A percentile compares a stretch with the other conserved stretches of the same genome.
phyloP scores from a whole-genome alignment of 495 filamentous ascomycete species.

The Oidiodendron maius region DNA sequence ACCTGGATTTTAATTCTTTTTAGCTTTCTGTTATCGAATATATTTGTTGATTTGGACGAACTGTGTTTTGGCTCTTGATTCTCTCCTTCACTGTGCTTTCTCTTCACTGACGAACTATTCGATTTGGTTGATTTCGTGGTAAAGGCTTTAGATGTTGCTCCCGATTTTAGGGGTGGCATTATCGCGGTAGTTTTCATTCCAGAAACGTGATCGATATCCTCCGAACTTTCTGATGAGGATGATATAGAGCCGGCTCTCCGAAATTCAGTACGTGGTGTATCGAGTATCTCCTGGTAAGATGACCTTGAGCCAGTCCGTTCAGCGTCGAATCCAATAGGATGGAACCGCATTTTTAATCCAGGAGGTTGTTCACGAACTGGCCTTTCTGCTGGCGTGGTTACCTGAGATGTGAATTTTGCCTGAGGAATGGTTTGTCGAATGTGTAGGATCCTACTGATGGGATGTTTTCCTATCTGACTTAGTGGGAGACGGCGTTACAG shows the following conservation, averaged over 20 bases:
- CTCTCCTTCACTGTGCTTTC: slow-evolving; percentile 5
- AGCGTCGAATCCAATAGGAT: slow-evolving; percentile 45
- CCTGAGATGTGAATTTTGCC: slow-evolving; percentile 23
- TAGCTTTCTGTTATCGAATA: slow-evolving; percentile 12
- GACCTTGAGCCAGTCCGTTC: slow-evolving; percentile 41
- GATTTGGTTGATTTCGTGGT: neutral
- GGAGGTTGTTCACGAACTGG: slow-evolving; percentile 48
- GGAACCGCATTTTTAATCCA: slow-evolving; percentile 55
- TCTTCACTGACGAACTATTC: slow-evolving; percentile 6
- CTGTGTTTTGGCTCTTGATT: slow-evolving; percentile 12
- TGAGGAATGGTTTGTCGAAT: slow-evolving; percentile 40
- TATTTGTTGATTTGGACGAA: slow-evolving; percentile 14
- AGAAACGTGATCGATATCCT: neutral
- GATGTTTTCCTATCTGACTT: slow-evolving; percentile 19
- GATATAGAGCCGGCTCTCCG: neutral
- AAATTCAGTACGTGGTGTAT: slow-evolving; percentile 3
- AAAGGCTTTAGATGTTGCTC: neutral
- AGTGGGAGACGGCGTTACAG: slow-evolving; percentile 28
- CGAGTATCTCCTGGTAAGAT: slow-evolving; percentile 33
- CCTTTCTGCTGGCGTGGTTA: slow-evolving; percentile 24
- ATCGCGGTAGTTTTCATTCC: slow-evolving; percentile 11
- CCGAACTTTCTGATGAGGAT: neutral
- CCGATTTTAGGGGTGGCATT: neutral
- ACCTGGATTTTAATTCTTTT: slow-evolving; percentile 16
- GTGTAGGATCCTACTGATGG: slow-evolving; percentile 33